A percentile compares a stretch with the other conserved stretches of the same genome.
Conservation (phyloP, 805 yeast genomes). For the Middelhovenomyces tepae region DNA sequence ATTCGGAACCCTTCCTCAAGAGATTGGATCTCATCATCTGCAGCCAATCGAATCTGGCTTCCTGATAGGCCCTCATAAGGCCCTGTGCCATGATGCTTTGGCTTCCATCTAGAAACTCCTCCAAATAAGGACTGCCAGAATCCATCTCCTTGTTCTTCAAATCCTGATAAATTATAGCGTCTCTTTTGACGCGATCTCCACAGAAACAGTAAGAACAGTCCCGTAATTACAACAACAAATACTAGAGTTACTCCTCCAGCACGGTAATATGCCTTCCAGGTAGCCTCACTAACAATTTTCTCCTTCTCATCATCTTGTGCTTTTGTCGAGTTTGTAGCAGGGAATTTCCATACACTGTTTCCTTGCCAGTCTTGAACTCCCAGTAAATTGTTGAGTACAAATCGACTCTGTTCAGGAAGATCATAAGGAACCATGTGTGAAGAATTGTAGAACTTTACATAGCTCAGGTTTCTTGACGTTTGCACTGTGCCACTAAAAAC, state of each 20-base stretch:
- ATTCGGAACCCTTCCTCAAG: neutral
- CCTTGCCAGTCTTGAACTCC: conserved; percentile 16
- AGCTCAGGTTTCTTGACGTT: conserved; percentile 67
- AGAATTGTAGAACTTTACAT: conserved; percentile 61
- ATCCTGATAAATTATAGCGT: no score
- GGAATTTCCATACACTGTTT: conserved; percentile 4
- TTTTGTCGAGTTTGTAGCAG: conserved; percentile 1
- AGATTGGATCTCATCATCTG: no score
- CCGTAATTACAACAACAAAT: conserved; percentile 22
- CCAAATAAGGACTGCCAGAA: no score
- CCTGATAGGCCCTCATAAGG: no score
- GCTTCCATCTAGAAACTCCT: no score
- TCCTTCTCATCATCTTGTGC: conserved; percentile 15
- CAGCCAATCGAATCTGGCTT: no score
- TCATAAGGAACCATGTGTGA: conserved; percentile 96
- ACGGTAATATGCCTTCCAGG: conserved; percentile 28
- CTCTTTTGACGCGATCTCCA: no score
- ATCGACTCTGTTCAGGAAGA: conserved; percentile 57
- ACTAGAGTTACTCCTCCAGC: conserved; percentile 32
- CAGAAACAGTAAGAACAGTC: conserved; percentile 13
- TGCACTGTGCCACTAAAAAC: conserved; percentile 35
- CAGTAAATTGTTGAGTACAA: conserved; percentile 47
- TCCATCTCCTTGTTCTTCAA: no score
- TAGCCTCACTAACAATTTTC: conserved; percentile 25
- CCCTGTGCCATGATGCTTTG: no score